Evolutionary conservation across 345 rosid species (phyloP).

Genomic region (Eutrema japonicum): DNA sequence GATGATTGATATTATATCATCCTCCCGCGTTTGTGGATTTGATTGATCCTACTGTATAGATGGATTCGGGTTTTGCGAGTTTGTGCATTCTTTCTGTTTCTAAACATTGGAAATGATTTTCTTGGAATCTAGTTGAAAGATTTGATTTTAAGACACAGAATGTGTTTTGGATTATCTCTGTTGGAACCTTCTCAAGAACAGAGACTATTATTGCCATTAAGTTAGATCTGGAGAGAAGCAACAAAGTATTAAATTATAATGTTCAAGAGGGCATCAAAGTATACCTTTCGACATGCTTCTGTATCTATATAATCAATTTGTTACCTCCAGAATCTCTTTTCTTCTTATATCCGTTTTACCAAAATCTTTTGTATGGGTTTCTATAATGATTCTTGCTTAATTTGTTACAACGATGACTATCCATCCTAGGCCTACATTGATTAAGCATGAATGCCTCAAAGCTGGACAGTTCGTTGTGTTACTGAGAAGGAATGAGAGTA

Average conservation of each 20-base stretch:
- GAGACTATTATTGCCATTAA: neutral
- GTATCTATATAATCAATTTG: conserved; percentile 1
- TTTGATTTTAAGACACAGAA: neutral
- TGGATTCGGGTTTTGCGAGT: conserved; percentile 22
- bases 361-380: conserved; percentile 37
- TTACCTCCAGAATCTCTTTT: conserved; percentile 18
- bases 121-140: neutral
- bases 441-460: conserved; percentile 12
- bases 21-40: conserved; percentile 37
- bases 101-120: conserved; percentile 1
- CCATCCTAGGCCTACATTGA: conserved; percentile 26
- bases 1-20: conserved; percentile 41
- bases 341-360: neutral
- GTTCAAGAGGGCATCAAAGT: neutral
- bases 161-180: neutral
- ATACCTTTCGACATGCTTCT: neutral
- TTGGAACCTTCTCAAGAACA: neutral
- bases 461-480: conserved; percentile 31
- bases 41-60: conserved; percentile 38
- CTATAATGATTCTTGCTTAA: conserved; percentile 9
- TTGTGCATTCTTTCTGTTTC: conserved; percentile 15
- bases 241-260: neutral
- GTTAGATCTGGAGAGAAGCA: neutral
- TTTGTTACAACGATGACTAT: conserved; percentile 25
- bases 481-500: neutral